phyloP scores from a whole-genome alignment of 129 eudicot species.

The Logfia minima region DNA sequence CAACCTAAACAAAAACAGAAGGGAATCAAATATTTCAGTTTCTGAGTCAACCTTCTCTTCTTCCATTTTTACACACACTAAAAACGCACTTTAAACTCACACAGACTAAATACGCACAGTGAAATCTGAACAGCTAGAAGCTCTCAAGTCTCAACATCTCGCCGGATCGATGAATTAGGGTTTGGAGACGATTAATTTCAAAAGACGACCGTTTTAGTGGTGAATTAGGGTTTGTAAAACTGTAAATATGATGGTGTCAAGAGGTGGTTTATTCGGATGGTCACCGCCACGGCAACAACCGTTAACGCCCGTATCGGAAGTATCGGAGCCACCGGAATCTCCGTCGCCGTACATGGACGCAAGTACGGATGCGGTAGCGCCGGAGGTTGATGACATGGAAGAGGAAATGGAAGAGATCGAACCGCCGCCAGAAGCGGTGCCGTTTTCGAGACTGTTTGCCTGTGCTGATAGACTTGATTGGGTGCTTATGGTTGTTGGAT shows the following conservation, averaged over 20 bases:
- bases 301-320: slow-evolving; percentile 96
- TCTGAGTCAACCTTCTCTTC: slow-evolving; percentile 38
- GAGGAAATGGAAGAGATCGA: slow-evolving; percentile 96
- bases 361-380: slow-evolving; percentile 58
- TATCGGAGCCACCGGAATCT: slow-evolving; percentile 98
- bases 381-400: slow-evolving; percentile 69
- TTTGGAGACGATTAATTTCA: slow-evolving; percentile 27
- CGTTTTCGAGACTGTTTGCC: slow-evolving; percentile 84
- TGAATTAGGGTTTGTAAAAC: slow-evolving; percentile 20
- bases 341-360: slow-evolving; percentile 89
- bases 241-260: slow-evolving; percentile 62
- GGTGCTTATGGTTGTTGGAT: slow-evolving; percentile 87
- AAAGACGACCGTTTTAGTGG: background rate
- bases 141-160: slow-evolving; percentile 11
- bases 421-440: slow-evolving; percentile 93
- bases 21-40: slow-evolving; percentile 38
- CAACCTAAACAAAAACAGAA: slow-evolving; percentile 29
- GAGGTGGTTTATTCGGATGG: slow-evolving; percentile 99
- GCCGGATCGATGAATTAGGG: slow-evolving; percentile 42
- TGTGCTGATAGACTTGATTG: slow-evolving; percentile 93
- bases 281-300: slow-evolving; percentile 99
- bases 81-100: slow-evolving; percentile 1
- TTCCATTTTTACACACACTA: slow-evolving; percentile 5
- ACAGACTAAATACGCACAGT: background rate
- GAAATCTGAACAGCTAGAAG: background rate